phyloP scores from a whole-genome alignment of 2,329 filamentous ascomycete species.

The Boeremia lycopersici region DNA sequence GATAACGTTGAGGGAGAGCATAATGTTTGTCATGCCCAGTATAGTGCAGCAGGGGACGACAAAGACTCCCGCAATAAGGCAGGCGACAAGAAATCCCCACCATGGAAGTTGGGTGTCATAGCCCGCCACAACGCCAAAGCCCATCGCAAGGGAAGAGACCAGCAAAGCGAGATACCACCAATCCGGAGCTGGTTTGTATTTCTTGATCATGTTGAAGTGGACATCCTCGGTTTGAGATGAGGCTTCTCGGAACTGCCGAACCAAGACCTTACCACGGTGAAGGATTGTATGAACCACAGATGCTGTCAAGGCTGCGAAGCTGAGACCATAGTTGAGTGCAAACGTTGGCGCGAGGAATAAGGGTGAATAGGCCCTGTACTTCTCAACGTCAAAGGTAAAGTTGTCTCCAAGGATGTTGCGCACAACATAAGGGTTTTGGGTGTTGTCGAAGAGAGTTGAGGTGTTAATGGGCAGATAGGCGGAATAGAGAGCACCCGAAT shows the following conservation, averaged over 20 bases:
- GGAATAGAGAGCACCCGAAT: slow-evolving; percentile 68
- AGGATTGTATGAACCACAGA: slow-evolving; percentile 69
- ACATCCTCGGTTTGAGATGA: slow-evolving; percentile 61
- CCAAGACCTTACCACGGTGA: slow-evolving; percentile 70
- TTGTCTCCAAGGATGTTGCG: slow-evolving; percentile 65
- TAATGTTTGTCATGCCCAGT: slow-evolving; percentile 67
- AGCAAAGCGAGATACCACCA: slow-evolving; percentile 64
- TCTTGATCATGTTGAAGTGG: slow-evolving; percentile 60
- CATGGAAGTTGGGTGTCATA: slow-evolving; percentile 72
- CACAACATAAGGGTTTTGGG: slow-evolving; percentile 67
- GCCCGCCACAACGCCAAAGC: slow-evolving; percentile 47
- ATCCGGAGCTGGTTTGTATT: slow-evolving; percentile 60
- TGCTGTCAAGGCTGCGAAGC: slow-evolving; percentile 73
- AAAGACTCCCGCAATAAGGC: slow-evolving; percentile 64
- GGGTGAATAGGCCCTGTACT: slow-evolving; percentile 67
- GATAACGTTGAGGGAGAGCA: slow-evolving; percentile 69
- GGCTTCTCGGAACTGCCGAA: slow-evolving; percentile 46
- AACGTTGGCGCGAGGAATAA: slow-evolving; percentile 48
- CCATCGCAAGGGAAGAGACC: slow-evolving; percentile 52
- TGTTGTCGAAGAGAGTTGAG: slow-evolving; percentile 74
- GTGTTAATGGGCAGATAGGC: slow-evolving; percentile 59
- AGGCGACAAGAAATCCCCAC: slow-evolving; percentile 74
- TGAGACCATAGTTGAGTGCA: slow-evolving; percentile 63
- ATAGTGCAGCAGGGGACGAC: slow-evolving; percentile 31
- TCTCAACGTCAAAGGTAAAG: slow-evolving; percentile 66